Percentiles rank a stretch among this genome's conserved stretches.
Evolutionary conservation across 768 basidiomycete genomes (phyloP).

Genomic region (Sporobolomyces roseus): DNA sequence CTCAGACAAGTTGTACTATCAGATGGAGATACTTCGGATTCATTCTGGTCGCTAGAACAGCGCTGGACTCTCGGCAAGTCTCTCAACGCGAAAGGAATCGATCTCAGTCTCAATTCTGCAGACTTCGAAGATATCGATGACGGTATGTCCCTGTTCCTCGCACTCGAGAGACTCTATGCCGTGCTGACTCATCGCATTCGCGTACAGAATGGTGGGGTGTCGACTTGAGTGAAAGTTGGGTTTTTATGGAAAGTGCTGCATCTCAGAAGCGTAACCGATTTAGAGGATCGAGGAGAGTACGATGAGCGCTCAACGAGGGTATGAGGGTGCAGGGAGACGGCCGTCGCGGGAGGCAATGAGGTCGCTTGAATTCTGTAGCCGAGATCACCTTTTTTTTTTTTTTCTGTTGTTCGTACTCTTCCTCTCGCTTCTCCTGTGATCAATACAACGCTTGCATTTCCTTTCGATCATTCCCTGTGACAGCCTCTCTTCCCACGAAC

Average conservation of each 20-base stretch:
- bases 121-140: constrained; percentile 18
- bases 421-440: too few relatives aligned
- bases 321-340: too few relatives aligned
- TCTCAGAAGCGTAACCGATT: too few relatives aligned
- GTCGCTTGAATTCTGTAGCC: too few relatives aligned
- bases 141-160: constrained; percentile 2
- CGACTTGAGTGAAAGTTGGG: constrained; percentile 4
- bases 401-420: too few relatives aligned
- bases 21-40: constrained; percentile 1
- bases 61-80: not conserved
- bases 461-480: too few relatives aligned
- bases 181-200: too few relatives aligned
- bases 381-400: not conserved
- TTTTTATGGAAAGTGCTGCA: too few relatives aligned
- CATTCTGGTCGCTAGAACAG: not conserved
- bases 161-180: not conserved
- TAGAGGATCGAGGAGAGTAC: not conserved
- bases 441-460: too few relatives aligned
- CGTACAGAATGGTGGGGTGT: not conserved
- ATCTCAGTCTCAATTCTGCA: not conserved
- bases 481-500: too few relatives aligned
- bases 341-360: too few relatives aligned
- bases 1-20: not conserved
- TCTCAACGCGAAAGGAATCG: not conserved
- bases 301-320: too few relatives aligned